Evolutionary conservation across 1,139 yeast species (phyloP), one percentile per base, ranked within the genome.

Genomic region (Pichia inconspicua): DNA sequence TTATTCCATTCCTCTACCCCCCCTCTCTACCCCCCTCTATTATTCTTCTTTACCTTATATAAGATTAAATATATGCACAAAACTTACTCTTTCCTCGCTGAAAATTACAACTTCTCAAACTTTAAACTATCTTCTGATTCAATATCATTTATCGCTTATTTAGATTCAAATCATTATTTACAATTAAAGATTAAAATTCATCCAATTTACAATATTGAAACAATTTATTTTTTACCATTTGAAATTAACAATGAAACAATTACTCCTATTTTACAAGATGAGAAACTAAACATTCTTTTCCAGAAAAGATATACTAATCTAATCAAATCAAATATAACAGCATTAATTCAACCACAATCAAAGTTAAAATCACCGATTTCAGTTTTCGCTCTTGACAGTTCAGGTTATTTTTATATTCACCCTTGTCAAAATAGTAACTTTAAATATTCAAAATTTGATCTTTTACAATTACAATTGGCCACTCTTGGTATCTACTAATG

Each of bases 391-490:
- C 40, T 37, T 19, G 40, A 37, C 40, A 35, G 25, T 10, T 14
- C 25, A 12, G 30, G 25, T 27, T 28, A 28, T 25, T 44, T 39
- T 28, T 44, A 35, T 25, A 44, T 45, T 27, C 48, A 45, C 15
- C 45, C 42, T 9, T 40, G 48, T 36, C 48, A 45, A 34, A 19
- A 22, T 10, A 14, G 22, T 14, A 11, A 7, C 9, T 14, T 45
- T 12, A 5, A 5, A 14, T n/a, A 12, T 22, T 19, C 40, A 37
- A 37, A 19, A 15, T 15, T 37, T 5, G 40, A 34, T 2, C 22
- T 6, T 34, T 5, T 37, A 37, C 40, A 17, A 12, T 27, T 37
- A 22, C 40, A 37, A 22, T 22, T 37, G 15, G 17, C 40, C 3
- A 37, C 40, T 10, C 22, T 37, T 2, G 40, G 40, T 11, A 37